These are phyloP conservation scores for Backusella parvicylindrica DNA, from an alignment of 192 early-diverging fungal genomes.

Conservation along the genomic window DNA sequence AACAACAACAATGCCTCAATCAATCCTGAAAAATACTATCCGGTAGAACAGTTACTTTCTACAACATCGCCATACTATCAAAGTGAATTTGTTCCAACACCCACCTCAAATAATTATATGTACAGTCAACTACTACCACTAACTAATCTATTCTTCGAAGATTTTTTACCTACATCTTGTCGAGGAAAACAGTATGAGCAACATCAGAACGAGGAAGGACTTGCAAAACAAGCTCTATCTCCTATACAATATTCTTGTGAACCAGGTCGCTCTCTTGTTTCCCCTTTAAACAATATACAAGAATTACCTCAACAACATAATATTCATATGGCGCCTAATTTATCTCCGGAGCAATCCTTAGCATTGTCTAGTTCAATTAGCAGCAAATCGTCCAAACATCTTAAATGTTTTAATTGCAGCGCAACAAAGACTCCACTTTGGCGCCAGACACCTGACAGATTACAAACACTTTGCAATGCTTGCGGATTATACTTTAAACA, in stretches of 20 bases:
- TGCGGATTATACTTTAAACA: conserved; percentile 95
- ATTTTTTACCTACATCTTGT: not conserved
- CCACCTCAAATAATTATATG: not conserved
- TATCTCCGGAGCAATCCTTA: not conserved
- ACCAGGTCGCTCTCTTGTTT: not conserved
- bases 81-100: not conserved
- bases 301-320: not conserved
- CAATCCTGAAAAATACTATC: not conserved
- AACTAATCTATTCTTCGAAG: not conserved
- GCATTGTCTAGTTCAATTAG: not conserved
- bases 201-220: not conserved
- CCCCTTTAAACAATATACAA: not conserved
- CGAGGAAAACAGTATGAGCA: not conserved
- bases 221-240: not conserved
- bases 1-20: not conserved
- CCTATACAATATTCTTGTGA: not conserved
- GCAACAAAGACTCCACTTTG: conserved; percentile 88
- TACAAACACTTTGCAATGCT: conserved; percentile 90
- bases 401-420: conserved; percentile 62
- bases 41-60: not conserved
- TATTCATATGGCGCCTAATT: not conserved
- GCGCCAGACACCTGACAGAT: conserved; percentile 75
- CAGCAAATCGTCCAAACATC: conserved; percentile 2
- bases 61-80: not conserved
- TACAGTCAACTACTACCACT: not conserved